Evolutionary conservation across 2,329 filamentous ascomycete genomes (phyloP), one percentile per base, ranked within the genome.

Genomic region (Colletotrichum theobromicola): DNA sequence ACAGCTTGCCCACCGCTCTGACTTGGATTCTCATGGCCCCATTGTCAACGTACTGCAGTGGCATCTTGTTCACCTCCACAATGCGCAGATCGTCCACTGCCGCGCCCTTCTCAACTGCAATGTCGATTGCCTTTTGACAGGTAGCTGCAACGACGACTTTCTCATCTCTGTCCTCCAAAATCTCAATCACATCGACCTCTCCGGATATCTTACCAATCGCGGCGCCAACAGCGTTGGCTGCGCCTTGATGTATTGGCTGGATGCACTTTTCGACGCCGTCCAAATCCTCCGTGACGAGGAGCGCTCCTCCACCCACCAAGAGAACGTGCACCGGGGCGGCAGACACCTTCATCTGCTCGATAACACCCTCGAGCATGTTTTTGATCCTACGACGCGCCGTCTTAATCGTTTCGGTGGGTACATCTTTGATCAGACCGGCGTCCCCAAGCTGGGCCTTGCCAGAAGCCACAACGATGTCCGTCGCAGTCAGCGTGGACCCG

Each of bases 141-240:
- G 85, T 86, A 6, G 83, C 84, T 26, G 83, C 81, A 4, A 87
- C 81, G 1, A 87, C 81, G 0, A 80, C 79, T 68, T 84, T 81
- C 34, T 84, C 81, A 4, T 83, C 78, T 3, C 82, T 82, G 5
- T 82, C 83, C 26, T 85, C 83, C 18, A 86, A 77, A 12, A 88
- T 85, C 74, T 88, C 84, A n/a, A 90, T 87, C 2, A 87, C 81
- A 70, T 91, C 89, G 3, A 91, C 82, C 12, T 87, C 86, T 1
- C 88, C 89, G 4, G 87, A 86, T 1, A 90, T 87, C 67, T 89
- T 89, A 4, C 88, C 88, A 35, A 90, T 90, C 0, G 90, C 90
- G 1, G 90, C 90, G 7, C 90, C 90, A 4, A 92, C 88, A 0
- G 90, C 90, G 79, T 92, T 92, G 5, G 90, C 90, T 1, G 88